A percentile compares a stretch with the other conserved stretches of the same genome.
These are phyloP conservation scores for Emmonsia crescens DNA, from an alignment of 2,329 filamentous ascomycete species.

Conservation along the genomic window DNA sequence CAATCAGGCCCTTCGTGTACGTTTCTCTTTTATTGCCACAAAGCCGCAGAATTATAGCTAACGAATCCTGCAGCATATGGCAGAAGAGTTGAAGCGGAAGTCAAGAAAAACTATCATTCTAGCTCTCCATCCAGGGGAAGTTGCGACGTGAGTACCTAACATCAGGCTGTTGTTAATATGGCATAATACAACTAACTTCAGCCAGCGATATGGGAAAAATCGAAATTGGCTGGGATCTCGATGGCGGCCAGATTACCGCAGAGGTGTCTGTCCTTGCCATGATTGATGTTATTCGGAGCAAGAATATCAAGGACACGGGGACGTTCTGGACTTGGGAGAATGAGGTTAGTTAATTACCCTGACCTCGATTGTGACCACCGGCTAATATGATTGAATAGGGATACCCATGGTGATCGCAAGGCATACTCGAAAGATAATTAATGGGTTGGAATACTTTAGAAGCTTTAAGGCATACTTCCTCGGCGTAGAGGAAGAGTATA, in stretches of 20 bases:
- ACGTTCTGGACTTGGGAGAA: neutral
- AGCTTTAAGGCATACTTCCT: neutral
- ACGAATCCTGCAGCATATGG: neutral
- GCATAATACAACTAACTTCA: neutral
- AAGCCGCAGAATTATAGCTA: neutral
- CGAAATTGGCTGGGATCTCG: neutral
- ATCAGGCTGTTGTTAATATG: neutral
- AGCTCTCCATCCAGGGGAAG: neutral
- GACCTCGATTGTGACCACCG: neutral
- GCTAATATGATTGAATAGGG: neutral
- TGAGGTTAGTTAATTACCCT: neutral
- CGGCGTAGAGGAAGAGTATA: neutral
- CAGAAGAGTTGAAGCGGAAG: neutral
- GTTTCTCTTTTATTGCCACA: neutral
- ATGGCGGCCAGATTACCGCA: neutral
- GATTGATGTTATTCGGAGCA: neutral
- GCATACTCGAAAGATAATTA: neutral
- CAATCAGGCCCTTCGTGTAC: neutral
- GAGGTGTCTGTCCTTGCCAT: neutral
- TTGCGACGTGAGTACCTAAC: neutral
- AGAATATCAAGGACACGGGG: neutral
- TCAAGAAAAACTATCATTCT: neutral
- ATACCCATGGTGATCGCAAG: neutral
- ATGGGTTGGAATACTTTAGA: neutral
- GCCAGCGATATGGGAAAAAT: neutral